Evolutionary conservation across 345 rosid species (phyloP).

Genomic region (Adansonia digitata): DNA sequence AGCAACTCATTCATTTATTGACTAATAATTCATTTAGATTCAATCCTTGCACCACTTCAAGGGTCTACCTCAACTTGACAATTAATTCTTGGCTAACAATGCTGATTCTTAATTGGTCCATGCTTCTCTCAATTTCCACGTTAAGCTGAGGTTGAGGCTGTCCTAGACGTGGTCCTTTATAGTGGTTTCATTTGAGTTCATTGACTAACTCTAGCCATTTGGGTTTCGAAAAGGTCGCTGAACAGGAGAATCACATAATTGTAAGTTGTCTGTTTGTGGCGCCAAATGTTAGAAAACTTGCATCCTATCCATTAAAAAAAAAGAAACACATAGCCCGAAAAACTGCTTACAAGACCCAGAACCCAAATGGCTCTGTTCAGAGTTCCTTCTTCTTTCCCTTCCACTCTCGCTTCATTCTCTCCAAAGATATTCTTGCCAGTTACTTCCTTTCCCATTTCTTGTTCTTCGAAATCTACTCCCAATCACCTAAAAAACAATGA

Average conservation of each 20-base stretch:
- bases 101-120: neutral
- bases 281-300: conserved; percentile 15
- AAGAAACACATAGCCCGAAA: neutral
- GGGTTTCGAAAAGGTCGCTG: neutral
- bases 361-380: conserved; percentile 30
- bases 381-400: conserved; percentile 22
- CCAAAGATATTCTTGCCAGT: conserved; percentile 11
- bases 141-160: neutral
- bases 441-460: conserved; percentile 22
- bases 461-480: conserved; percentile 39
- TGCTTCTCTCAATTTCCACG: neutral
- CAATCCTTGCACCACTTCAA: neutral
- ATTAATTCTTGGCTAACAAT: neutral
- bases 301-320: neutral
- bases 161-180: neutral
- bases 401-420: conserved; percentile 21
- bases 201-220: neutral
- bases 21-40: neutral
- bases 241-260: neutral
- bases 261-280: conserved; percentile 19
- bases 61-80: neutral
- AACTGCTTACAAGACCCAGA: neutral
- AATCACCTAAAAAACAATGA: conserved; percentile 7
- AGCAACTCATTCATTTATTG: neutral
- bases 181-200: neutral